phyloP scores from a whole-genome alignment of 1,139 yeast species.

The Geotrichum carabidarum region DNA sequence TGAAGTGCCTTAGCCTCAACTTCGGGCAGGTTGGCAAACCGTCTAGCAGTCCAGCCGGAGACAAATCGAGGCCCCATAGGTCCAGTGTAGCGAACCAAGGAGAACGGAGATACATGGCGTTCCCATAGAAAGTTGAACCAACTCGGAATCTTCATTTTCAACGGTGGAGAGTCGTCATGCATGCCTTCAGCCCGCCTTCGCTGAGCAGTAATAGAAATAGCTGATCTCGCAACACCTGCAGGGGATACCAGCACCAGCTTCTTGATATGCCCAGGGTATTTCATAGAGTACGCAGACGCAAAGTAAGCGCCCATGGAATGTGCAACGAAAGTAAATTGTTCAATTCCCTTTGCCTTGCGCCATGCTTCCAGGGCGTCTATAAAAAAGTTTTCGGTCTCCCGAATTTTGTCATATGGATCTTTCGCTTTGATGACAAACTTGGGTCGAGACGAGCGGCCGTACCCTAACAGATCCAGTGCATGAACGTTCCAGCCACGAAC shows the following conservation, averaged over 20 bases:
- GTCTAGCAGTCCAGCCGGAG: conserved; percentile 30
- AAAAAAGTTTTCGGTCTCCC: conserved; percentile 66
- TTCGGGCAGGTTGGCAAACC: conserved; percentile 28
- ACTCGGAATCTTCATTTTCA: conserved; percentile 13
- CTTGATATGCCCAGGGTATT: conserved; percentile 60
- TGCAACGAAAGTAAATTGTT: conserved; percentile 69
- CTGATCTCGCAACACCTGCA: conserved; percentile 58
- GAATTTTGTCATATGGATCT: conserved; percentile 26
- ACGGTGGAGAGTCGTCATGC: background rate
- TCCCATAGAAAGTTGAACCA: conserved; percentile 30
- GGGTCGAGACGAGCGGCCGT: conserved; percentile 74
- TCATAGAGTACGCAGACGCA: conserved; percentile 69
- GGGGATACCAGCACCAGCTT: conserved; percentile 77
- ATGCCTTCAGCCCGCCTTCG: background rate
- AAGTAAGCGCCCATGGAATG: conserved; percentile 93
- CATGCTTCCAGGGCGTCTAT: conserved; percentile 79
- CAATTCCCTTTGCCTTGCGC: conserved; percentile 52
- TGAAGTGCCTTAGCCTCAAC: conserved; percentile 39
- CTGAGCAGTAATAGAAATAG: conserved; percentile 29
- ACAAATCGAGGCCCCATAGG: conserved; percentile 32
- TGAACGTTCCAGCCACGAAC: conserved; percentile 49
- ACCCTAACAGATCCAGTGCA: conserved; percentile 78
- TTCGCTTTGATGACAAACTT: conserved; percentile 37
- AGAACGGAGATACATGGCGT: conserved; percentile 30
- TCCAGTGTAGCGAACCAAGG: conserved; percentile 29